Evolutionary conservation across 352 stramenopile genomes (phyloP).

Genomic region (Phytophthora europaea): DNA sequence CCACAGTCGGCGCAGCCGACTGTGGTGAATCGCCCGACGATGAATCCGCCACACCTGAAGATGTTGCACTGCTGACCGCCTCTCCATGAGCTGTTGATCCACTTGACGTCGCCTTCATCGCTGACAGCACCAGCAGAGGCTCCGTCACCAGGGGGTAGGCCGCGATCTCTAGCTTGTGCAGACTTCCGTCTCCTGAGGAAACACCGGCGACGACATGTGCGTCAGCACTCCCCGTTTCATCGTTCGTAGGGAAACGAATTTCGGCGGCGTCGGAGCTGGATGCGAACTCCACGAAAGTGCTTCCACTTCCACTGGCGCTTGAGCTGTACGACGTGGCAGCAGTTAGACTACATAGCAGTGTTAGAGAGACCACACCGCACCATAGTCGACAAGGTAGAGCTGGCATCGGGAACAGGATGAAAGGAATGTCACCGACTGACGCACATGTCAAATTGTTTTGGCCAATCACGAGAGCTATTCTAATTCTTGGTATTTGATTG

Average conservation of each 20-base stretch:
- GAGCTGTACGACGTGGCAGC: conserved; percentile 6
- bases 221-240: not conserved
- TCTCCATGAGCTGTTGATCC: not conserved
- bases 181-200: conserved; percentile 3
- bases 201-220: not conserved
- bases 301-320: conserved; percentile 6
- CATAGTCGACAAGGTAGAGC: conserved; percentile 1
- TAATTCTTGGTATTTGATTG: not conserved
- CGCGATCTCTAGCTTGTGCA: conserved; percentile 1
- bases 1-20: conserved; percentile 15
- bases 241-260: conserved; percentile 20
- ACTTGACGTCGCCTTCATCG: conserved; percentile 1
- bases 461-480: not conserved
- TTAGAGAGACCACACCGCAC: not conserved
- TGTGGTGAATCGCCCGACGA: not conserved
- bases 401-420: conserved; percentile 9
- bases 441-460: not conserved
- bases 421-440: conserved; percentile 14
- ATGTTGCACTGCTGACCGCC: not conserved
- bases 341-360: conserved; percentile 1
- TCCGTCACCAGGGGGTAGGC: conserved; percentile 14
- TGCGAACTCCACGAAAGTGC: conserved; percentile 10
- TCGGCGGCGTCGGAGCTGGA: conserved; percentile 1
- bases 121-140: conserved; percentile 16
- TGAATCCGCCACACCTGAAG: conserved; percentile 3